Conservation (phyloP, 1,284 basidiomycete species). For the Puccinia brachypodii region DNA sequence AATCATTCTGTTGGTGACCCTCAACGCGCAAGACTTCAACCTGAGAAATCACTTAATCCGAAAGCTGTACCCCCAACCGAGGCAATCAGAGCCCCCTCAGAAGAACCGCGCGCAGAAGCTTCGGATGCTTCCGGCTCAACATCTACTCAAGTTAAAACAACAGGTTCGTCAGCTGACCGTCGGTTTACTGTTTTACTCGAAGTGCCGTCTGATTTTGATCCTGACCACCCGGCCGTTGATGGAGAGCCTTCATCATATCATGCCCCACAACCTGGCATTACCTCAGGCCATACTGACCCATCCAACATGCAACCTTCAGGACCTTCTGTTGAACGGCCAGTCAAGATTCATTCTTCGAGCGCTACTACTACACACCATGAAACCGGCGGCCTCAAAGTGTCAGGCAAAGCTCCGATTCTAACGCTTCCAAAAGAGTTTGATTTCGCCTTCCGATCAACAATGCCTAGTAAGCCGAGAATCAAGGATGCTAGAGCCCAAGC, state of each 20-base stretch:
- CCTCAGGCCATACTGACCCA: not conserved
- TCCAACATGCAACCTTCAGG: not conserved
- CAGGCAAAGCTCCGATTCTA: slow-evolving; percentile 17
- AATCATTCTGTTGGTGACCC: not conserved
- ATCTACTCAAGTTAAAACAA: not conserved
- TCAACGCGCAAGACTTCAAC: not conserved
- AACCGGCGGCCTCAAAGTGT: not conserved
- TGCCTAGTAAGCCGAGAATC: slow-evolving; percentile 19
- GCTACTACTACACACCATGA: not conserved
- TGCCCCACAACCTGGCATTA: not conserved
- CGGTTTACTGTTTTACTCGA: slow-evolving; percentile 15
- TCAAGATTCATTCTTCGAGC: not conserved
- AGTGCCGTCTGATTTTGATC: not conserved
- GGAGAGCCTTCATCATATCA: not conserved
- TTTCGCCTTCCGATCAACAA: slow-evolving; percentile 22
- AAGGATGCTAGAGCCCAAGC: slow-evolving; percentile 27
- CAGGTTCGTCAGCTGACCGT: slow-evolving; percentile 8
- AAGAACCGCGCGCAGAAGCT: not conserved
- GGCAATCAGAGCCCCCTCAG: not conserved
- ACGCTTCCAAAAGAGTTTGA: slow-evolving; percentile 43
- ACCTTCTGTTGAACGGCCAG: not conserved
- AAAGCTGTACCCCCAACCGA: not conserved
- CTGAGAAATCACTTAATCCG: not conserved
- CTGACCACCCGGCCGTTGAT: not conserved
- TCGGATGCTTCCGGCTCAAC: not conserved